Percentiles rank a stretch among this genome's conserved stretches.
Conservation (phyloP, 495 filamentous ascomycete genomes). For the Aspergillus funiculosus region DNA sequence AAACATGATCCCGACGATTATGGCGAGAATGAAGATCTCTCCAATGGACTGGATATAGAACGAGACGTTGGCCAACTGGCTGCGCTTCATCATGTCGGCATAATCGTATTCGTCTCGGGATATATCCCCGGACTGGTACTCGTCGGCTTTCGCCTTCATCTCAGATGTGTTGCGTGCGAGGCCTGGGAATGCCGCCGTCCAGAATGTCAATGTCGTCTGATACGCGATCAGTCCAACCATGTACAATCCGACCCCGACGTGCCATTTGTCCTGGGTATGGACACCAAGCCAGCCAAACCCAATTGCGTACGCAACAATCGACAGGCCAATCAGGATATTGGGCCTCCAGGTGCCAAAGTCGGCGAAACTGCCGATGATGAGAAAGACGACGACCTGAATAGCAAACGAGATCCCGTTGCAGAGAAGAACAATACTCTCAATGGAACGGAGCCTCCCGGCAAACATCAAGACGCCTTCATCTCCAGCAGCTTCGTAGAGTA, state of each 20-base stretch:
- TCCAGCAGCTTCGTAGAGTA: slow-evolving; percentile 53
- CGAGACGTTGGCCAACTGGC: slow-evolving; percentile 52
- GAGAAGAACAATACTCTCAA: slow-evolving; percentile 57
- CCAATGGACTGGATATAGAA: slow-evolving; percentile 58
- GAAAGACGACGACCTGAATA: slow-evolving; percentile 55
- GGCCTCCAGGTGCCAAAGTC: slow-evolving; percentile 60
- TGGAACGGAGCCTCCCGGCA: slow-evolving; percentile 44
- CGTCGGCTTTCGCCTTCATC: slow-evolving; percentile 48
- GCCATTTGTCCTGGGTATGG: slow-evolving; percentile 50
- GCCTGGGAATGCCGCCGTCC: slow-evolving; percentile 60
- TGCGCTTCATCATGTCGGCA: slow-evolving; percentile 57
- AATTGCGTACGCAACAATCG: slow-evolving; percentile 52
- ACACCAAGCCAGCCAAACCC: slow-evolving; percentile 62
- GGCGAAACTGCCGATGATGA: slow-evolving; percentile 51
- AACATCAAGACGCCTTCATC: slow-evolving; percentile 45
- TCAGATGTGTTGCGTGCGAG: slow-evolving; percentile 53
- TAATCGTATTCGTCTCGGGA: slow-evolving; percentile 54
- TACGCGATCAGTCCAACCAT: slow-evolving; percentile 61
- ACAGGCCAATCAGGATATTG: slow-evolving; percentile 55
- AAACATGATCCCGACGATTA: slow-evolving; percentile 60
- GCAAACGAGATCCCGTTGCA: slow-evolving; percentile 61
- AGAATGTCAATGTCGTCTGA: slow-evolving; percentile 61
- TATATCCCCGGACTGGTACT: slow-evolving; percentile 47
- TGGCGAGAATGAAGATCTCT: slow-evolving; percentile 55
- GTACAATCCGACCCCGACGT: slow-evolving; percentile 51